Evolutionary conservation across 768 basidiomycete genomes (phyloP).

Genomic region (Sporobolomyces pararoseus): DNA sequence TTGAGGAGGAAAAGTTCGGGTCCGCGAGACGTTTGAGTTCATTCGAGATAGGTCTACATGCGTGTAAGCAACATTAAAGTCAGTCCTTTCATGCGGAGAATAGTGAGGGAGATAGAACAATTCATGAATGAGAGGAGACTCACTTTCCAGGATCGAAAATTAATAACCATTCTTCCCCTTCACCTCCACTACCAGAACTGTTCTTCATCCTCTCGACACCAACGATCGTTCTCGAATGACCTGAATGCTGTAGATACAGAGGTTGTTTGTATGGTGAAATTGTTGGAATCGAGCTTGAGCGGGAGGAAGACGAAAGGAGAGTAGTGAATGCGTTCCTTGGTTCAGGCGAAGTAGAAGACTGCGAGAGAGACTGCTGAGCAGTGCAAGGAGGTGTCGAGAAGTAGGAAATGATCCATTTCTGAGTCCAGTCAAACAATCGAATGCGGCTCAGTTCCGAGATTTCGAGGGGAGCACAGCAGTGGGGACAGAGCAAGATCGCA

Average conservation of each 20-base stretch:
- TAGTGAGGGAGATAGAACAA: background rate
- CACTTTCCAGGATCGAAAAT: constrained; percentile 43
- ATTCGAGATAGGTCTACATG: constrained; percentile 24
- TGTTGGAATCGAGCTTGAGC: background rate
- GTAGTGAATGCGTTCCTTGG: constrained; percentile 2
- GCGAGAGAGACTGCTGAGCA: background rate
- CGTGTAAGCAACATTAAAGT: background rate
- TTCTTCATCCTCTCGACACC: constrained; percentile 35
- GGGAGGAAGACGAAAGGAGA: background rate
- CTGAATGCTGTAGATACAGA: constrained; percentile 45
- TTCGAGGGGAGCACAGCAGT: background rate
- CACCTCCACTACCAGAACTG: background rate
- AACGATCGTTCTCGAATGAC: constrained; percentile 43
- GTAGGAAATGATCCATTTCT: constrained; percentile 41
- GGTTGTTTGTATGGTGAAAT: constrained; percentile 26
- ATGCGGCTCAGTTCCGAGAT: background rate
- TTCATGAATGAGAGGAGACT: background rate
- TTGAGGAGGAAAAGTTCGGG: background rate
- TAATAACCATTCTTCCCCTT: constrained; percentile 38
- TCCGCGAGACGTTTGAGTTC: constrained; percentile 1
- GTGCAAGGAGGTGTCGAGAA: constrained; percentile 33
- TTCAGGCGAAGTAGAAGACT: background rate
- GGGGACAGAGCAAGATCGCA: too few relatives aligned
- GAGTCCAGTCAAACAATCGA: background rate
- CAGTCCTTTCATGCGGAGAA: background rate